Conservation (phyloP, 1,284 basidiomycete species). For the Malassezia japonica region DNA sequence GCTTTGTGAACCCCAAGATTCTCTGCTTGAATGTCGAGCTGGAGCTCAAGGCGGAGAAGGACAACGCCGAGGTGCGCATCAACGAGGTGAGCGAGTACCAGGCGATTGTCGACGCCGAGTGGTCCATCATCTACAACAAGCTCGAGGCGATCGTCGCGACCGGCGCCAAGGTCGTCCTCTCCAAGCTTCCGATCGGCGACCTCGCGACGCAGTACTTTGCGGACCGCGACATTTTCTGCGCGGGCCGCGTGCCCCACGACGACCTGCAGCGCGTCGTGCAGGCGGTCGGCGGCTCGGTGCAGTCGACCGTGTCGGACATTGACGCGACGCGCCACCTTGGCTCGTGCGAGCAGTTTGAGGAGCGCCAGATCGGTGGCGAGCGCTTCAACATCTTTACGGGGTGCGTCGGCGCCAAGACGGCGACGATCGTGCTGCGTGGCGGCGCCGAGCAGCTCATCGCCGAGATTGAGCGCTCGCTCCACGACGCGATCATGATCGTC, state of each 20-base stretch:
- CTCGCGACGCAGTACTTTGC: constrained; percentile 99
- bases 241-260: constrained; percentile 80
- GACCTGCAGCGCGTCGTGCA: constrained; percentile 91
- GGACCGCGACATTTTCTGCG: constrained; percentile 97
- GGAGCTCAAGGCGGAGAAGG: constrained; percentile 97
- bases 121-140: constrained; percentile 98
- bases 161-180: constrained; percentile 92
- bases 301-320: constrained; percentile 92
- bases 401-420: constrained; percentile 91
- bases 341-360: constrained; percentile 80
- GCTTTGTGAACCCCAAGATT: constrained; percentile 77
- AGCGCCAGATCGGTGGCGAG: constrained; percentile 92
- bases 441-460: constrained; percentile 99
- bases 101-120: constrained; percentile 97
- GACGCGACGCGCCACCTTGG: constrained; percentile 72
- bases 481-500: constrained; percentile 99
- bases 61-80: constrained; percentile 96
- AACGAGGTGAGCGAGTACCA: constrained; percentile 81
- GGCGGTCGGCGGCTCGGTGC: constrained; percentile 87
- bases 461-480: constrained; percentile 91
- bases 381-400: constrained; percentile 92
- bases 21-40: constrained; percentile 95
- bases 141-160: constrained; percentile 91
- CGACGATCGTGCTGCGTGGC: constrained; percentile 87
- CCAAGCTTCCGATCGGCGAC: constrained; percentile 96